Conservation (phyloP, 257 asterid genomes). For the Echium plantagineum region DNA sequence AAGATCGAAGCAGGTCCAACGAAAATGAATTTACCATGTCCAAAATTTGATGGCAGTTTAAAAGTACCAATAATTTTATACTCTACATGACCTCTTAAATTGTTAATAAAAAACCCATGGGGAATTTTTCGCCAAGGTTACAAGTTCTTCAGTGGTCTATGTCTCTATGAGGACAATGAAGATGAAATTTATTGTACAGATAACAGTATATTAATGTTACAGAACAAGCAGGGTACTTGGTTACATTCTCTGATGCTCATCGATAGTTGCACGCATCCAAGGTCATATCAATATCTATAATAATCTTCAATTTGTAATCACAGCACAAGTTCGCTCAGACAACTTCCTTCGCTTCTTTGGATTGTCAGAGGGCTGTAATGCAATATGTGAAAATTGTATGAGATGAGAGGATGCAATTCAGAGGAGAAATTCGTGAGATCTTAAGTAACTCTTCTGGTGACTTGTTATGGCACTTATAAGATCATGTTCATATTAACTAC, state of each 20-base stretch:
- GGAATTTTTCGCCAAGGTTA: background rate
- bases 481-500: background rate
- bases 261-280: conserved; percentile 1
- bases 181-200: background rate
- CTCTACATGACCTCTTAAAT: background rate
- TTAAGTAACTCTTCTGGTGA: background rate
- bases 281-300: background rate
- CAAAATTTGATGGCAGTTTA: background rate
- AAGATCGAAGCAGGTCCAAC: no score
- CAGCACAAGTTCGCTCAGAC: conserved; percentile 40
- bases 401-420: background rate
- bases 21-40: no score
- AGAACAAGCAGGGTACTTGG: background rate
- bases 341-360: conserved; percentile 36
- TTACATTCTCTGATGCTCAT: conserved; percentile 1
- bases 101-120: background rate
- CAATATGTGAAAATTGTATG: background rate
- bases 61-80: background rate
- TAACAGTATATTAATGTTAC: background rate
- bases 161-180: no score
- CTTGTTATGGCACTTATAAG: background rate
- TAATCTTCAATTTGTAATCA: conserved; percentile 24
- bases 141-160: background rate
- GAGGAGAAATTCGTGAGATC: background rate
- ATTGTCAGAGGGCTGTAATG: conserved; percentile 38